A percentile compares a stretch with the other conserved stretches of the same genome.
These are phyloP conservation scores for Aspergillus heteromorphus DNA, from an alignment of 495 filamentous ascomycete species.

Conservation along the genomic window DNA sequence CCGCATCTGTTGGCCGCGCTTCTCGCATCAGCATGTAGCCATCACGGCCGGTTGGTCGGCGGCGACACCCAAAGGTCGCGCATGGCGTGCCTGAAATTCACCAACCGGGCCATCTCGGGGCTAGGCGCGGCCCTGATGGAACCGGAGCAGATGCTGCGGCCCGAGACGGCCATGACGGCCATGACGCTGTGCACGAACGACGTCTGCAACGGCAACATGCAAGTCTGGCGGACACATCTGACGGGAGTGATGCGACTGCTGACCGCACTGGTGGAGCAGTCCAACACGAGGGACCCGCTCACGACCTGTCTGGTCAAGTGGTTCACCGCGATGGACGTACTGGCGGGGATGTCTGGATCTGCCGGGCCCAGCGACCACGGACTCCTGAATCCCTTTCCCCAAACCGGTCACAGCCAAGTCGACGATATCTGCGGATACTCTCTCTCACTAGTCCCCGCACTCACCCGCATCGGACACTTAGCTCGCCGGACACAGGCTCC, in stretches of 20 bases:
- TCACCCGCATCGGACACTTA: slow-evolving; percentile 17
- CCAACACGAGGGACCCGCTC: slow-evolving; percentile 10
- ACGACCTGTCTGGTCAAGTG: slow-evolving; percentile 25
- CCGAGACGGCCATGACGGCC: slow-evolving; percentile 25
- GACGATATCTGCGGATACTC: slow-evolving; percentile 34
- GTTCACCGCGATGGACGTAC: slow-evolving; percentile 26
- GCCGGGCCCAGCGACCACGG: not conserved
- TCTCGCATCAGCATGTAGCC: slow-evolving; percentile 23
- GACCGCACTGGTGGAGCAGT: slow-evolving; percentile 11
- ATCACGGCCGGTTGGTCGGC: slow-evolving; percentile 24
- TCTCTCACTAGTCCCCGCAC: slow-evolving; percentile 21
- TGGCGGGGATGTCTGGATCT: slow-evolving; percentile 21
- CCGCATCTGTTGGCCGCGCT: slow-evolving; percentile 29
- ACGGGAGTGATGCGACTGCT: slow-evolving; percentile 22
- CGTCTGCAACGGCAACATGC: slow-evolving; percentile 32
- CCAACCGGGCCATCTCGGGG: slow-evolving; percentile 26
- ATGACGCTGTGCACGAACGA: slow-evolving; percentile 34
- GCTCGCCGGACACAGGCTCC: not conserved
- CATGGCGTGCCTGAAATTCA: slow-evolving; percentile 22
- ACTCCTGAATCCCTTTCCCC: slow-evolving; percentile 2
- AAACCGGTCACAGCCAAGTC: not conserved
- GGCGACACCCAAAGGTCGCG: slow-evolving; percentile 10
- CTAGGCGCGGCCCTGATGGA: slow-evolving; percentile 17
- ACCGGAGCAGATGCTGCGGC: slow-evolving; percentile 6
- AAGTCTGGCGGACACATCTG: slow-evolving; percentile 26